Base-by-base conservation (phyloP, 345 rosid species). In the Ricinus communis region DNA sequence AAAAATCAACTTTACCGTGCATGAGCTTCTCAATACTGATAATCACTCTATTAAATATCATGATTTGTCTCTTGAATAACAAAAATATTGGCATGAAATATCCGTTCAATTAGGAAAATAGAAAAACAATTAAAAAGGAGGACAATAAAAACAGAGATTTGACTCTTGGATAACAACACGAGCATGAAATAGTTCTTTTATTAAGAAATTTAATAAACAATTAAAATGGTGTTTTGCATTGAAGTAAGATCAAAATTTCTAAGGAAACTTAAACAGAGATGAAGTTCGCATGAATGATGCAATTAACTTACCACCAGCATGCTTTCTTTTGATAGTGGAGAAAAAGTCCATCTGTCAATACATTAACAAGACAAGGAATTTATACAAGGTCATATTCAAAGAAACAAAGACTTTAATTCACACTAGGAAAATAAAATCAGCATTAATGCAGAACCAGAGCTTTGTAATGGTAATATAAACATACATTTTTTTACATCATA, bases 331-430 rank as follows among this genome's bases (percentile, higher is more conserved):
- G 86, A 68, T 62, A 91, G 81, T 0, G 98, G 98, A 70, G 88
- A 81, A 75, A 95, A 95, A 2, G 85, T 79, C 99, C 99, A 95
- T 79, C 99, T 91, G 93, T 16, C 60, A 76, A 53, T 21, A 50
- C 60, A 66, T 21, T 33, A 51, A 53, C 66, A 62, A 45, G 41
- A 61, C 8, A 67, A 30, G n/a, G 47, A 33, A 49, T 24, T 13
- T 51, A 31, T 46, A n/a, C 14, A 43, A 30, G 19, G 36, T 8
- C 22, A 12, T 11, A 50, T 61, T 31, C 21, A 30, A 51, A 43
- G 45, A 18, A 56, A 56, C 8, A 10, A 59, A 59, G 56, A n/a
- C n/a, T n/a, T n/a, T n/a, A 60, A 18, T 72, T 41, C 33, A 14
- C 1, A 4, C 40, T 11, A 41, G 25, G 49, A 4, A 47, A 65